Conservation (phyloP, 495 filamentous ascomycete genomes). For the Delitschia confertaspora region DNA sequence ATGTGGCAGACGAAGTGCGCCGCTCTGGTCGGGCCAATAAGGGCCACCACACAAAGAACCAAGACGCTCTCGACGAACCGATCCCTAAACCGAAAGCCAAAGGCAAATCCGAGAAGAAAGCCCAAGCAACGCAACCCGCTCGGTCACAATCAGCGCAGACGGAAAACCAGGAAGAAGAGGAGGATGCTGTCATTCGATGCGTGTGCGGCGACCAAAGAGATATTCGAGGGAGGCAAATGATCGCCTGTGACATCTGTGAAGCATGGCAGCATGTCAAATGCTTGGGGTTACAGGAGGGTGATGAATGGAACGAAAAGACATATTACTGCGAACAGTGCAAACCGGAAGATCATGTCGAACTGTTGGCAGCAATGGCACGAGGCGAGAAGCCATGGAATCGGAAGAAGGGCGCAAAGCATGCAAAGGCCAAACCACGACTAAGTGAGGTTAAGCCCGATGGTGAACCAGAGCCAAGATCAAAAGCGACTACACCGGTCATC, state of each 20-base stretch:
- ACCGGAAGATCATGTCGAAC: slow-evolving; percentile 68
- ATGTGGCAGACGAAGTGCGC: slow-evolving; percentile 67
- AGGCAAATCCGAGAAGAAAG: slow-evolving; percentile 44
- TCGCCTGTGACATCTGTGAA: slow-evolving; percentile 81
- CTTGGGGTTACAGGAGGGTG: slow-evolving; percentile 72
- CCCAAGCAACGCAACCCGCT: neutral
- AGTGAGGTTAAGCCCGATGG: slow-evolving; percentile 17
- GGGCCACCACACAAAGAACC: slow-evolving; percentile 79
- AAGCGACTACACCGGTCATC: neutral
- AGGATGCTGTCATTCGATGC: slow-evolving; percentile 75
- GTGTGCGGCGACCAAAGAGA: slow-evolving; percentile 84
- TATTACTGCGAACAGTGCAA: slow-evolving; percentile 89
- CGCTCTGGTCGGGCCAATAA: slow-evolving; percentile 93
- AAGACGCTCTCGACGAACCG: slow-evolving; percentile 21
- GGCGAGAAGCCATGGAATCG: slow-evolving; percentile 51
- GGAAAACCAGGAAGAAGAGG: slow-evolving; percentile 43
- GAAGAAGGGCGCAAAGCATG: slow-evolving; percentile 28
- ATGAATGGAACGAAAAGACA: slow-evolving; percentile 51
- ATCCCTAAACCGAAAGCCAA: slow-evolving; percentile 44
- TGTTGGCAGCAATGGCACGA: slow-evolving; percentile 60
- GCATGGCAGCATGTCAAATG: slow-evolving; percentile 97
- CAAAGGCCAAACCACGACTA: slow-evolving; percentile 36
- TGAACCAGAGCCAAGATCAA: slow-evolving; percentile 2
- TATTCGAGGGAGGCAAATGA: slow-evolving; percentile 73
- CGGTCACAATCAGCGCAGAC: slow-evolving; percentile 40